These are phyloP conservation scores for Paecilomyces fulvus DNA, from an alignment of 2,329 filamentous ascomycete genomes.

Conservation along the genomic window DNA sequence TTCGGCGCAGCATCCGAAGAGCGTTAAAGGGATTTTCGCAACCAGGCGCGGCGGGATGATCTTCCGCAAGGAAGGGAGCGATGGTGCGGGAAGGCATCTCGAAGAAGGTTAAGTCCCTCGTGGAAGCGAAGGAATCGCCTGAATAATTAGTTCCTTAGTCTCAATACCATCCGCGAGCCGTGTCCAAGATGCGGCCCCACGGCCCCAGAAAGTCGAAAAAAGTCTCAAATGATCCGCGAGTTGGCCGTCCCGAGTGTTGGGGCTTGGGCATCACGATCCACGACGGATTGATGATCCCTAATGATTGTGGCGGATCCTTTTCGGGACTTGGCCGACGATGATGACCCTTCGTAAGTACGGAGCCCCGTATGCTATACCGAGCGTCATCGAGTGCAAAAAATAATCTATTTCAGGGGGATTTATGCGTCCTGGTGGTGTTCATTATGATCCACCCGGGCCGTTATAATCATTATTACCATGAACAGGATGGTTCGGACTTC, in stretches of 20 bases:
- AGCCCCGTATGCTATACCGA: background rate
- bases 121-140: conserved; percentile 11
- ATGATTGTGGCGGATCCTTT: conserved; percentile 8
- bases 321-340: background rate
- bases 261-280: conserved; percentile 2
- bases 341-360: background rate
- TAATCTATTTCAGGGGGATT: background rate
- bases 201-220: background rate
- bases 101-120: conserved; percentile 3
- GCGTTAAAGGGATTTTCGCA: background rate
- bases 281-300: conserved; percentile 5
- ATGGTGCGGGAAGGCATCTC: conserved; percentile 1
- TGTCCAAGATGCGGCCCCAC: background rate
- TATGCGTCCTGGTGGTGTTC: background rate
- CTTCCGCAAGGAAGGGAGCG: conserved; percentile 3
- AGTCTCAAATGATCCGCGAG: conserved; percentile 5
- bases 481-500: background rate
- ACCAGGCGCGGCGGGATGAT: conserved; percentile 2
- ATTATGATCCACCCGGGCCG: background rate
- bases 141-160: background rate
- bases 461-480: background rate
- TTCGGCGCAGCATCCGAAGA: background rate
- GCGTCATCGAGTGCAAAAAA: background rate
- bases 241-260: conserved; percentile 2
- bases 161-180: background rate